A percentile compares a stretch with the other conserved stretches of the same genome.
phyloP scores from a whole-genome alignment of 164 flowering plant species.

The Warburgia ugandensis region DNA sequence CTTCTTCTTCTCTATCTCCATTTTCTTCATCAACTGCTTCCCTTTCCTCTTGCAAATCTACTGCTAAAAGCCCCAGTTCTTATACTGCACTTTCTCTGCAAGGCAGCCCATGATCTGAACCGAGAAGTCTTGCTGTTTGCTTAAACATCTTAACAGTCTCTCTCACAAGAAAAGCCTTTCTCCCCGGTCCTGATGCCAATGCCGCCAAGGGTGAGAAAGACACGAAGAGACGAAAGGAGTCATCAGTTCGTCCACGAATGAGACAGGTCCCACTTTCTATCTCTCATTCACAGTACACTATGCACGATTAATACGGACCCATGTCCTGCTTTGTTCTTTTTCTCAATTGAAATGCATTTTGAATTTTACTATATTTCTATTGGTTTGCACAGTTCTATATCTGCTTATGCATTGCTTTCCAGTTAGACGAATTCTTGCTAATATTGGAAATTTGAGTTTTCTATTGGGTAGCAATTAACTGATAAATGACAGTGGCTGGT shows the following conservation, averaged over 20 bases:
- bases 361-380: no score
- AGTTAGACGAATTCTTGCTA: no score
- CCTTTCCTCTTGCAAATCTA: conserved; percentile 8
- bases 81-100: conserved; percentile 19
- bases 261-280: conserved; percentile 64
- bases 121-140: conserved; percentile 37
- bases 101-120: conserved; percentile 21
- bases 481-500: no score
- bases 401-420: no score
- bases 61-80: conserved; percentile 13
- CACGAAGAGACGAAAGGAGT: conserved; percentile 63
- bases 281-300: no score
- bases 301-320: no score
- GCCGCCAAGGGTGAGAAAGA: conserved; percentile 72
- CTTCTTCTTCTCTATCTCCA: conserved; percentile 21
- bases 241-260: conserved; percentile 49
- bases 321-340: no score
- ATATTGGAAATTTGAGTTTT: no score
- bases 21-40: conserved; percentile 13
- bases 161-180: conserved; percentile 13
- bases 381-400: no score
- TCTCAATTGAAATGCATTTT: no score
- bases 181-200: conserved; percentile 22
- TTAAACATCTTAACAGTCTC: conserved; percentile 31
- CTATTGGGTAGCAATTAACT: no score